phyloP scores from a whole-genome alignment of 2,329 filamentous ascomycete species.

The Pezicula radicicola region DNA sequence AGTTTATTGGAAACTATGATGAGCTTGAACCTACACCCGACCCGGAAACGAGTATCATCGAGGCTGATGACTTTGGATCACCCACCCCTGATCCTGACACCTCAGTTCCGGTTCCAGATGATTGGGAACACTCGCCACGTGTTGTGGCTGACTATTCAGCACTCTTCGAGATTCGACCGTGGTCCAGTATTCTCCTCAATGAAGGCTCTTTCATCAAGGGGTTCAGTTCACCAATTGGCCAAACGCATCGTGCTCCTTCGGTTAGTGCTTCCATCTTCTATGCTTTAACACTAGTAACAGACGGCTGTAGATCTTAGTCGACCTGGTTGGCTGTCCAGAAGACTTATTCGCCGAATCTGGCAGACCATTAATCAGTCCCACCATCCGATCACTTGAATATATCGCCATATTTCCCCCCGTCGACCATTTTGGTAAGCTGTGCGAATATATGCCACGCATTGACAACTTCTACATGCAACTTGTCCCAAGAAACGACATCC shows the following conservation, averaged over 20 bases:
- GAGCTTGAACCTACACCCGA: not conserved
- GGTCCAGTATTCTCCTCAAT: slow-evolving; percentile 66
- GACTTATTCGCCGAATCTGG: slow-evolving; percentile 27
- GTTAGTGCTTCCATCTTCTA: slow-evolving; percentile 25
- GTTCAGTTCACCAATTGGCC: slow-evolving; percentile 66
- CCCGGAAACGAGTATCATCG: too few species aligned
- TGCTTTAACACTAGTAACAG: slow-evolving; percentile 3
- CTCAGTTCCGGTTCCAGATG: not conserved
- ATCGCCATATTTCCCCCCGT: slow-evolving; percentile 66
- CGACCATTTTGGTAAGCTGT: slow-evolving; percentile 52
- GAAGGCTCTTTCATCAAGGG: slow-evolving; percentile 72
- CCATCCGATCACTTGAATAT: slow-evolving; percentile 52
- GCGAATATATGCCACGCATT: slow-evolving; percentile 46
- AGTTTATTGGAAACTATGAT: not conserved
- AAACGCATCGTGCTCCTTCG: slow-evolving; percentile 54
- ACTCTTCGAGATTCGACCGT: slow-evolving; percentile 38
- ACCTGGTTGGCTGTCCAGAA: slow-evolving; percentile 41
- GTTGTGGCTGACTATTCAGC: not conserved
- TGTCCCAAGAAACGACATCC: slow-evolving; percentile 33
- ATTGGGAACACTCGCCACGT: not conserved
- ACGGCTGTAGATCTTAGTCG: slow-evolving; percentile 51
- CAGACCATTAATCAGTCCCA: slow-evolving; percentile 33
- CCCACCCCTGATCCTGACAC: not conserved
- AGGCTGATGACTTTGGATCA: not conserved
- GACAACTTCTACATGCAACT: slow-evolving; percentile 53